phyloP scores from a whole-genome alignment of 169 alveolate species.

The Cryptosporidium parvum region DNA sequence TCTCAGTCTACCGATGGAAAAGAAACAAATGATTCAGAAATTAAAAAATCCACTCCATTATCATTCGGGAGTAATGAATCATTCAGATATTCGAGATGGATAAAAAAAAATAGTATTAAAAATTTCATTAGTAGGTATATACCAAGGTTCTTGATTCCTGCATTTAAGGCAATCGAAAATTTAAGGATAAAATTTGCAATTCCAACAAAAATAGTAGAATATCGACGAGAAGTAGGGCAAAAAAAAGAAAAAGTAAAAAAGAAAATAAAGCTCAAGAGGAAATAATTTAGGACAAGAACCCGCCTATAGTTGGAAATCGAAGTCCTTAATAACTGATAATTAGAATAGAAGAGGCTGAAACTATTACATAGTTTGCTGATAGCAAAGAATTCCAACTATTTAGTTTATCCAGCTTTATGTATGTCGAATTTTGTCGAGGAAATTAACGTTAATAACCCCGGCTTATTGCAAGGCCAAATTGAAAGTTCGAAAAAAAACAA shows the following conservation, averaged over 20 bases:
- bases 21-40: background rate
- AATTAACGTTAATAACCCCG: background rate
- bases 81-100: conserved; percentile 48
- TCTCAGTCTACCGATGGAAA: background rate
- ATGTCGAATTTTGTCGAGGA: conserved; percentile 20
- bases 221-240: background rate
- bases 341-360: background rate
- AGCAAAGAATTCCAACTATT: conserved; percentile 7
- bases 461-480: background rate
- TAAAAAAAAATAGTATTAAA: conserved; percentile 15
- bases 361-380: background rate
- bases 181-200: conserved; percentile 60
- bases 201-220: conserved; percentile 9
- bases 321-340: background rate
- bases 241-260: conserved; percentile 14
- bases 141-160: conserved; percentile 63
- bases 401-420: conserved; percentile 2
- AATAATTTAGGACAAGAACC: background rate
- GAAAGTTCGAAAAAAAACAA: background rate
- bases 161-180: conserved; percentile 49
- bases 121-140: conserved; percentile 45
- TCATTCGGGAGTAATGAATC: conserved; percentile 8
- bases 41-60: background rate
- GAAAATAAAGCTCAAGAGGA: background rate
- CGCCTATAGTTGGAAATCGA: background rate